A percentile compares a stretch with the other conserved stretches of the same genome.
Conservation (phyloP, 2,329 filamentous ascomycete genomes). For the Aureobasidium sp. region DNA sequence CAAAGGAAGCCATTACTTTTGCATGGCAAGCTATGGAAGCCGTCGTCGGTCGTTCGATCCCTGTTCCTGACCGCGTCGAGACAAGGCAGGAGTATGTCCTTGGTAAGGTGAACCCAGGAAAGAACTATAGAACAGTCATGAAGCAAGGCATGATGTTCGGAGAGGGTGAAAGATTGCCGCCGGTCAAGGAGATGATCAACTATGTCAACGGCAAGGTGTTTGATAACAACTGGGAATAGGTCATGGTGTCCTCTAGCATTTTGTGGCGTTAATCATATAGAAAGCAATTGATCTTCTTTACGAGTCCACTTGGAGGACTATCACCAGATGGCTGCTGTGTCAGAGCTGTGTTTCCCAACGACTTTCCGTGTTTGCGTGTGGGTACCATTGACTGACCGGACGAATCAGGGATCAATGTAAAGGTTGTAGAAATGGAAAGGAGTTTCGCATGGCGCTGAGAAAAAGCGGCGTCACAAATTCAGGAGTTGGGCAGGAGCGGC, state of each 20-base stretch:
- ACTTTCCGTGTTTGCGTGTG: no score
- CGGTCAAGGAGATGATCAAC: conserved; percentile 47
- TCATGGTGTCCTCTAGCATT: background rate
- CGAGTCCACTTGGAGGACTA: background rate
- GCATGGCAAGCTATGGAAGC: conserved; percentile 57
- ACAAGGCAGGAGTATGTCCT: conserved; percentile 46
- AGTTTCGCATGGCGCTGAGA: background rate
- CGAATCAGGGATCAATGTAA: background rate
- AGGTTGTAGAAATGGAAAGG: background rate
- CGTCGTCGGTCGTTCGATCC: conserved; percentile 48
- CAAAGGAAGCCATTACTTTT: conserved; percentile 55
- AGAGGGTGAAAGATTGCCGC: conserved; percentile 35
- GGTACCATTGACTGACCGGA: no score
- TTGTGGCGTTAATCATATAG: background rate
- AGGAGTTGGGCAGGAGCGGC: background rate
- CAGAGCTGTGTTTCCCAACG: no score
- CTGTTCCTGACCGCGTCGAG: conserved; percentile 49
- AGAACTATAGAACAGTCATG: conserved; percentile 50
- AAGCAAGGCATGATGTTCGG: conserved; percentile 48
- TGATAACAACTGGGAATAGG: conserved; percentile 38
- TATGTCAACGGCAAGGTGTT: conserved; percentile 44
- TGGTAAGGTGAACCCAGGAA: conserved; percentile 49
- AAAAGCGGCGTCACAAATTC: background rate
- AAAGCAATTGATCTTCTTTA: background rate
- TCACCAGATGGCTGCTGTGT: no score